Base-by-base conservation (phyloP, 2,329 filamentous ascomycete species). In the Rutstroemia sp. region DNA sequence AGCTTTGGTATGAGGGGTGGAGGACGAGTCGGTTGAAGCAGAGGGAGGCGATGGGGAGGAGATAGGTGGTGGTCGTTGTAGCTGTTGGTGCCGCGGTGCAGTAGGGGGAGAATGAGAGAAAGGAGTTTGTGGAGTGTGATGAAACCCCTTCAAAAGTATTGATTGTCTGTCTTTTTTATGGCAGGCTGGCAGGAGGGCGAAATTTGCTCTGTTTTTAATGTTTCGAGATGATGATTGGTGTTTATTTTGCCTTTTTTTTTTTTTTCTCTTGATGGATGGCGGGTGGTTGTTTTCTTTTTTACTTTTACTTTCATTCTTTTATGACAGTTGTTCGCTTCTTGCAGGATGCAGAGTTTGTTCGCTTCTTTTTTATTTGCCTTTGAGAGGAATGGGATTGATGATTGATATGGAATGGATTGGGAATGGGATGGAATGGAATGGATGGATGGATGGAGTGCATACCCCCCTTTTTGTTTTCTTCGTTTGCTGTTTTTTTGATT, bases 1-100 rank as follows among this genome's bases (percentile, higher is more conserved):
- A 95, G 69, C 82, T 91, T 65, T 96, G 91, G 90, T 97, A 97
- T 66, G 92, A 97, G 72, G 86, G 88, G 66, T 97, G 92, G 94
- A 85, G 94, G 73, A 96, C 83, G 8, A 85, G 76, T 72, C 77
- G 82, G 56, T 78, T 86, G 48, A 68, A 69, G 60, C 63, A 65
- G 57, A 62, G 64, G 49, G 65, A 66, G 42, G 52, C 38, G 10
- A 60, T 62, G 44, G 49, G 59, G 21, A 63, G 58, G 60, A 58
- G 63, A 62, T 67, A 56, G 66, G 38, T 14, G 38, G n/a, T 39
- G 25, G 25, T 27, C 5, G 25, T 27, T 3, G 25, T 27, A 27
- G 37, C 14, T 10, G 12, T 14, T 6, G n/a, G 5, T 14, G n/a
- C n/a, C n/a, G n/a, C n/a, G n/a, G n/a, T n/a, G n/a, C n/a, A n/a